Evolutionary conservation across 495 filamentous ascomycete species (phyloP), one percentile per base, ranked within the genome.

Genomic region (Neurospora sp.): DNA sequence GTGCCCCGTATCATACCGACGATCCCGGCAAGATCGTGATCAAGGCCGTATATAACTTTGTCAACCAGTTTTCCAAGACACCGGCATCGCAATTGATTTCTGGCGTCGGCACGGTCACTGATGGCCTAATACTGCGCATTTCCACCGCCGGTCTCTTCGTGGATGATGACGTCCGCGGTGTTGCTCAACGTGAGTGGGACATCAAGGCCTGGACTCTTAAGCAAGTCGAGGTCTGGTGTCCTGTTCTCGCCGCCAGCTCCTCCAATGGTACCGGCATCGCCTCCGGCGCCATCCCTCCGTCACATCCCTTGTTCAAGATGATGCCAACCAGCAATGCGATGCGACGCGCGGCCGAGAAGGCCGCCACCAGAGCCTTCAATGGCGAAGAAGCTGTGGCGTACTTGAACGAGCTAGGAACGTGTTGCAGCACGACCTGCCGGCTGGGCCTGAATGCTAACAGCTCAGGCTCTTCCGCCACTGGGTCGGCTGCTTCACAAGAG

Each of bases 191-290:
- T 69, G 96, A 98, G 82, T 99, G 96, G 96, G 96, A 99, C 79
- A 88, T 98, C 80, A 98, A 98, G 79, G 94, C 95, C 20, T 98
- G 96, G 96, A 97, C 93, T 14, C 87, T 99, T 82, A 97, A 94
- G 81, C 84, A 90, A 37, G 89, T 96, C 75, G 96, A 99, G 85
- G 90, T 98, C 80, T 94, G 93, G 89, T 94, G 91, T 76, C 90
- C 91, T 39, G 82, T 80, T 31, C 78, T 83, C 72, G 77, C 70
- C 77, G 76, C 76, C 75, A 80, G 81, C 77, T 80, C 80, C 72
- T 78, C 81, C 70, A 74, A 73, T 65, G 71, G 39, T 65, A 65
- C 53, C 0, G 53, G 53, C 1, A 3, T 65, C 2, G 53, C 75
- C 53, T 73, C 77, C 48, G 79, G 78, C 27, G 73, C 78, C 72